These are phyloP conservation scores for Escallonia herrerae DNA, from an alignment of 129 eudicot species.

Conservation along the genomic window DNA sequence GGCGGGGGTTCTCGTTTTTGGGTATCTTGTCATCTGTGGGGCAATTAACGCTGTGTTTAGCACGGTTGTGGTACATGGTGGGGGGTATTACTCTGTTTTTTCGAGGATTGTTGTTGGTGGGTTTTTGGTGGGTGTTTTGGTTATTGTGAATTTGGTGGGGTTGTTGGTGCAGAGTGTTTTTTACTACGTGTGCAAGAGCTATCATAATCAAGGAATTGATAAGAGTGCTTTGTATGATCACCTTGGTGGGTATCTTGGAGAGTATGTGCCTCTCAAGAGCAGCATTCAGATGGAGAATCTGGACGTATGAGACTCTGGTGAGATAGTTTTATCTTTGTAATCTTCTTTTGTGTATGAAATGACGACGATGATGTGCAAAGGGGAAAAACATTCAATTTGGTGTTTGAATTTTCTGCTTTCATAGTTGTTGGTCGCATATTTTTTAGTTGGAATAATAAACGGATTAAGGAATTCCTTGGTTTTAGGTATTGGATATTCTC, in stretches of 20 bases:
- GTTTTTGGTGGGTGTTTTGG: constrained; percentile 77
- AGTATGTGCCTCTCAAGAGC: constrained; percentile 93
- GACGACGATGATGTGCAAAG: constrained; percentile 14
- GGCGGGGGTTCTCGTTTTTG: constrained; percentile 57
- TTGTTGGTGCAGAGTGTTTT: constrained; percentile 88
- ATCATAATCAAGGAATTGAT: constrained; percentile 77
- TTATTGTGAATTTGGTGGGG: constrained; percentile 76
- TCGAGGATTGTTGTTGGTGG: constrained; percentile 76
- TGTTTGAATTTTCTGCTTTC: neutral
- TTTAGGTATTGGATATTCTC: neutral
- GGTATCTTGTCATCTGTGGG: constrained; percentile 61
- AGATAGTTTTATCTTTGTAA: constrained; percentile 2
- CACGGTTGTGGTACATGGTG: constrained; percentile 71
- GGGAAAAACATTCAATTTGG: constrained; percentile 4
- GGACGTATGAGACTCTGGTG: constrained; percentile 33
- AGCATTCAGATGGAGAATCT: constrained; percentile 88
- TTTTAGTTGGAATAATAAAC: neutral
- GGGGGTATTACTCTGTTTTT: constrained; percentile 55
- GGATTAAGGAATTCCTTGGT: constrained; percentile 7
- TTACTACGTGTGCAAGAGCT: constrained; percentile 88
- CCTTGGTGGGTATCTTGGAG: constrained; percentile 90
- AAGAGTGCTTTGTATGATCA: constrained; percentile 76
- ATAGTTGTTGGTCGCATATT: neutral
- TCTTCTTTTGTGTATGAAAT: constrained; percentile 3
- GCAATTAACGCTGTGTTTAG: constrained; percentile 61